These are phyloP conservation scores for Verticillium tricorpus DNA, from an alignment of 2,329 filamentous ascomycete genomes.

Conservation along the genomic window DNA sequence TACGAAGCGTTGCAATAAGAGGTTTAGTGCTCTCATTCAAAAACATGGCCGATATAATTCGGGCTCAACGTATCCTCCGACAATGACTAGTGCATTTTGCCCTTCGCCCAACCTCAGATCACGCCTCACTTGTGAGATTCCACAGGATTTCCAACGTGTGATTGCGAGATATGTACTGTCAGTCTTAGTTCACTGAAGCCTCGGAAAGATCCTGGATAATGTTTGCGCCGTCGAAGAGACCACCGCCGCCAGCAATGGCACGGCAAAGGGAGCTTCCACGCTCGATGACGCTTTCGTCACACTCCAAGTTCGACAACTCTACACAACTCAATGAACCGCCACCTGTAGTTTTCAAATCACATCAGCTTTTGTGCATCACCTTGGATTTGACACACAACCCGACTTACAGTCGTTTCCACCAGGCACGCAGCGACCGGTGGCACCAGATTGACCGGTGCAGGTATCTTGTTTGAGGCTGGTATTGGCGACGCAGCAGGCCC, in stretches of 20 bases:
- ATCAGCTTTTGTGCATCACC: neutral
- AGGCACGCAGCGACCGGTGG: slow-evolving; percentile 27
- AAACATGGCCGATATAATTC: no score
- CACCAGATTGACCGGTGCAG: slow-evolving; percentile 25
- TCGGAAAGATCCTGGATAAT: slow-evolving; percentile 17
- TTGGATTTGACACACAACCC: neutral
- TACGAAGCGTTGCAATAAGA: no score
- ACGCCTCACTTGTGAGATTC: no score
- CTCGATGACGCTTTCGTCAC: slow-evolving; percentile 19
- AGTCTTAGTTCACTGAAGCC: slow-evolving; percentile 19
- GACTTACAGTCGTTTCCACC: slow-evolving; percentile 28
- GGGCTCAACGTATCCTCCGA: no score
- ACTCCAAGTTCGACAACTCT: slow-evolving; percentile 18
- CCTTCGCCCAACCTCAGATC: no score
- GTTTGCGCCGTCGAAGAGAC: slow-evolving; percentile 20
- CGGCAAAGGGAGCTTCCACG: slow-evolving; percentile 23
- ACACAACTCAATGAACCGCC: slow-evolving; percentile 20
- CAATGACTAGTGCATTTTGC: no score
- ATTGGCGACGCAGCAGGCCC: slow-evolving; percentile 28
- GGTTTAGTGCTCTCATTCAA: no score
- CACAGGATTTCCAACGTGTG: no score
- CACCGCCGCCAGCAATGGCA: slow-evolving; percentile 16
- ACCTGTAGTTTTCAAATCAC: slow-evolving; percentile 8
- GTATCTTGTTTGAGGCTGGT: slow-evolving; percentile 30
- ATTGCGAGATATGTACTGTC: no score